Evolutionary conservation across 768 basidiomycete genomes (phyloP), one percentile per base, ranked within the genome.

Genomic region (Trametes cinnabarina): DNA sequence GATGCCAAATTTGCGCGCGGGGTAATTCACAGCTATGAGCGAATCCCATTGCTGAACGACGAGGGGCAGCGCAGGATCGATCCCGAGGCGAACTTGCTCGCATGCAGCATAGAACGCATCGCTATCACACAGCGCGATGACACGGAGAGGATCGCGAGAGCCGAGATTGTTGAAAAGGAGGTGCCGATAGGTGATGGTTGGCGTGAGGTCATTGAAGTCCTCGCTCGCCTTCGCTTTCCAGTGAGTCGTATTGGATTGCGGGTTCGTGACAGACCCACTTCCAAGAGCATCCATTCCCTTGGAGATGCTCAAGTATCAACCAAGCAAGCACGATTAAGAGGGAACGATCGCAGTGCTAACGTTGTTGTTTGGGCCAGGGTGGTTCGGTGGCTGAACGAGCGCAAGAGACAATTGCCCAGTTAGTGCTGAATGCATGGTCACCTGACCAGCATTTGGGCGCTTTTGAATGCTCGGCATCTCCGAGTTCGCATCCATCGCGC

Each of bases 11-110:
- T 85, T 85, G 61, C 97, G 82, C 0, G 97, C 96, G 4, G 94
- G 87, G 68, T 99, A 98, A 72, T 95, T 98, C 61, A 98, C 89
- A 0, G 97, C 97, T 57, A 99, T 98, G 51, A 95, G 69, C 15
- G 84, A 78, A 43, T 90, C 83, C 94, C 94, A 95, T 63, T 96
- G 94, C 42, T 87, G 79, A 6, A 94, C 92, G 5, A 92, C 90
- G 11, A 95, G 77, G 0, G 93, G 92, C 1, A 71, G 63, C 68
- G 79, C 77, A 40, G 80, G 79, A 49, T 81, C 77, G 43, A 91
- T 75, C 0, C 82, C 83, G 0, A 96, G 81, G 26, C 94, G 79
- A 51, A 91, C 81, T 74, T 88, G 89, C 72, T 97, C 95, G 74
- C 91, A 95, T 7, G 89, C 86, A 12, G 81, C 82, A 70, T 88